These are phyloP conservation scores for Chlorella sp. DNA, from an alignment of 139 green algal genomes.

Conservation along the genomic window DNA sequence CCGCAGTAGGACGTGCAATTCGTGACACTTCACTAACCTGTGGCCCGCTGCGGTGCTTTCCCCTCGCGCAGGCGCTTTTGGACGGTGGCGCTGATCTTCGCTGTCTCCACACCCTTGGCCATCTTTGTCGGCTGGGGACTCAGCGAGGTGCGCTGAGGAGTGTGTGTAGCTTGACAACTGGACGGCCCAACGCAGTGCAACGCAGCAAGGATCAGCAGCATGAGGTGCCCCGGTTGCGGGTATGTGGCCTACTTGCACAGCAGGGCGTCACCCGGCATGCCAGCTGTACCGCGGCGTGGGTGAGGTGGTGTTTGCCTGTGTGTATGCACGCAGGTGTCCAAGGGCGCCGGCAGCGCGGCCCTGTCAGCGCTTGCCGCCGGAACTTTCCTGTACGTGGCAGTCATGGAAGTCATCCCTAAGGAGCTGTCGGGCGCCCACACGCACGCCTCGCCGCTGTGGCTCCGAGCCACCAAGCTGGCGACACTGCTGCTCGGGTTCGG, in stretches of 20 bases:
- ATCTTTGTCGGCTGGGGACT: conserved; percentile 60
- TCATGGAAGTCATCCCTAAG: conserved; percentile 77
- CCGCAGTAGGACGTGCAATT: too few relatives aligned
- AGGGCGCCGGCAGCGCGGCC: conserved; percentile 37
- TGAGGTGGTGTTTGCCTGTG: too few relatives aligned
- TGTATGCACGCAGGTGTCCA: conserved; percentile 24
- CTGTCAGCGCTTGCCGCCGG: conserved; percentile 65
- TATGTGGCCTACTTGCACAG: too few relatives aligned
- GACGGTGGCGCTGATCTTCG: conserved; percentile 58
- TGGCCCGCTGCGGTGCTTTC: too few relatives aligned
- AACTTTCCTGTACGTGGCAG: conserved; percentile 78
- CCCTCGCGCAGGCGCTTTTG: conserved; percentile 55
- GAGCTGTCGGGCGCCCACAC: conserved; percentile 45
- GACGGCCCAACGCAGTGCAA: too few relatives aligned
- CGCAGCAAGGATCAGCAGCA: too few relatives aligned
- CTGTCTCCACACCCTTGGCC: conserved; percentile 60
- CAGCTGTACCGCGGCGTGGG: too few relatives aligned
- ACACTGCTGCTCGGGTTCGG: conserved; percentile 57
- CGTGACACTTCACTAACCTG: too few relatives aligned
- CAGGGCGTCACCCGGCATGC: too few relatives aligned
- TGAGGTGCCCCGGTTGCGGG: too few relatives aligned
- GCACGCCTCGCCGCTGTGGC: not conserved
- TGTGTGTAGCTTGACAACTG: not conserved
- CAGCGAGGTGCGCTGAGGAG: conserved; percentile 12
- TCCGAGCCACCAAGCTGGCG: conserved; percentile 48